phyloP scores from a whole-genome alignment of 106 monocot species.

The Apostasia shenzhenica region DNA sequence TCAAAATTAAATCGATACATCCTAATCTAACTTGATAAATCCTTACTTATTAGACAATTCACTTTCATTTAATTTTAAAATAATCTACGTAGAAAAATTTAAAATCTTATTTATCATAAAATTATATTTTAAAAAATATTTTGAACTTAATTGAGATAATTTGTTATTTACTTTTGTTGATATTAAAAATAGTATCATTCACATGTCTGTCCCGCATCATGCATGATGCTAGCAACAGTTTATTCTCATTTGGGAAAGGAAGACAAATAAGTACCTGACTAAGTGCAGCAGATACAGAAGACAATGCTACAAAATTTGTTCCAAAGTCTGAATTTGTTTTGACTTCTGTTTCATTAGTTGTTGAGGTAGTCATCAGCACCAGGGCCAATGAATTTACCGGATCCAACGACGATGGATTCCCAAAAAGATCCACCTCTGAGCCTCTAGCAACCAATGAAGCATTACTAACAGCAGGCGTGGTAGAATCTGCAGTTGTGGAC shows the following conservation, averaged over 20 bases:
- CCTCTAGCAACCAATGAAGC: slow-evolving; percentile 26
- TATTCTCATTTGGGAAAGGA: neutral
- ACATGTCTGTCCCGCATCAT: neutral
- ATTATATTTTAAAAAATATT: too few species aligned
- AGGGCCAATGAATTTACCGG: slow-evolving; percentile 61
- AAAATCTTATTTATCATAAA: too few species aligned
- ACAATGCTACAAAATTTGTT: slow-evolving; percentile 33
- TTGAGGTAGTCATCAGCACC: slow-evolving; percentile 30
- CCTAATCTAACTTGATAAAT: too few species aligned
- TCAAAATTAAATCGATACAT: too few species aligned
- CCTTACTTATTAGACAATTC: too few species aligned
- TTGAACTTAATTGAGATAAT: too few species aligned
- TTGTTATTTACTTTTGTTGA: too few species aligned
- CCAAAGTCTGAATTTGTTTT: slow-evolving; percentile 29
- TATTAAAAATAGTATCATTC: neutral
- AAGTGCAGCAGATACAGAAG: slow-evolving; percentile 38
- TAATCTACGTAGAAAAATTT: too few species aligned
- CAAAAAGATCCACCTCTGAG: slow-evolving; percentile 63
- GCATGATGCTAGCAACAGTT: neutral
- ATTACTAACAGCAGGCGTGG: slow-evolving; percentile 5
- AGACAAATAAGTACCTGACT: slow-evolving; percentile 46
- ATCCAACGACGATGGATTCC: slow-evolving; percentile 38
- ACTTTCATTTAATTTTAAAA: too few species aligned
- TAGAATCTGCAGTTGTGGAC: slow-evolving; percentile 6
- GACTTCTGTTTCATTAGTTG: slow-evolving; percentile 22